Evolutionary conservation across 495 filamentous ascomycete genomes (phyloP), one percentile per base, ranked within the genome.

Genomic region (Podospora pseudocomata): DNA sequence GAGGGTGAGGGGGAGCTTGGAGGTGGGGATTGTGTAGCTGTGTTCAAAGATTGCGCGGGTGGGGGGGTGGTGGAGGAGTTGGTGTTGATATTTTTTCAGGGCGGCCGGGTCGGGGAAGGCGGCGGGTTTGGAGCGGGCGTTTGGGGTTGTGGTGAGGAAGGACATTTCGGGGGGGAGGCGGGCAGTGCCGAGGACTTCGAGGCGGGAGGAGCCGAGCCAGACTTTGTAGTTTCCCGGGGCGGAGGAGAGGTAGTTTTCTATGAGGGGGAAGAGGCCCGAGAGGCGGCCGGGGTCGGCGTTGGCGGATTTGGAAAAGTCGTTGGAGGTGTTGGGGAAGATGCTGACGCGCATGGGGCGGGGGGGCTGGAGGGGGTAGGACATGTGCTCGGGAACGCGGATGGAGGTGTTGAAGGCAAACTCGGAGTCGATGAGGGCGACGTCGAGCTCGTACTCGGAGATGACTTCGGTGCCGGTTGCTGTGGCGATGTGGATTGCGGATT

Each of bases 211-310:
- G 23, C 81, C 79, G 39, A 85, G 57, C 75, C 79, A 83, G 5
- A 84, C 11, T 30, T 70, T 66, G 60, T 73, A 69, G 55, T 64
- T 71, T 4, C 75, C 75, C 16, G 82, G 83, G 23, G 78, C 77
- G 65, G 73, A 76, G n/a, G 78, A 75, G 16, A 78, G 62, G 69
- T 85, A 83, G 68, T 74, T 78, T 1, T 73, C 69, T 15, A 79
- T 72, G 66, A 84, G 80, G 15, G 83, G 80, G 11, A 83, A 23
- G 63, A 83, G 71, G 13, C 82, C 81, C 59, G 75, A 78, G 26
- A 84, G 76, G 5, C 83, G 80, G 34, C 76, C 69, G 1, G 64
- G 63, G 55, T 20, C 23, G 49, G 56, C 26, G 26, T 28, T 5
- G 57, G 55, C 18, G 7, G 49, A 34, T 30, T 66, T 66, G 49